phyloP scores from a whole-genome alignment of 2,329 filamentous ascomycete genomes.

The Fusarium xyrophilum region DNA sequence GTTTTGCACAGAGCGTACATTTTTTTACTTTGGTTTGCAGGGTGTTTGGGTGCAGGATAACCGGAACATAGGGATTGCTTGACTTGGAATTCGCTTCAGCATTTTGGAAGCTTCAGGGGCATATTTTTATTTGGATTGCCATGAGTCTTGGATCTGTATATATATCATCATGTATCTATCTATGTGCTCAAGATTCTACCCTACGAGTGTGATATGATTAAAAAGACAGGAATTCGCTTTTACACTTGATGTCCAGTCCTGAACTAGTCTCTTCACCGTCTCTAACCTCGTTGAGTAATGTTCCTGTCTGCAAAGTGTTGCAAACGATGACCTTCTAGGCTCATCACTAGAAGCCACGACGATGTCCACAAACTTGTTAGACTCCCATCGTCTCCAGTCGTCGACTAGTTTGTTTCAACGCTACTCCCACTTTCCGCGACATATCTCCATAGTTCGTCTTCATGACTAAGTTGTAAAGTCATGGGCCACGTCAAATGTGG shows the following conservation, averaged over 20 bases:
- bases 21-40: conserved; percentile 18
- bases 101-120: conserved; percentile 16
- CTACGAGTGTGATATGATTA: not conserved
- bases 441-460: not conserved
- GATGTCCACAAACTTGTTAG: not conserved
- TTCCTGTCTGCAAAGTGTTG: not conserved
- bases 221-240: not conserved
- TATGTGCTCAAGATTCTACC: conserved; percentile 15
- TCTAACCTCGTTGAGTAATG: not conserved
- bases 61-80: conserved; percentile 5
- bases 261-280: not conserved
- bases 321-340: not conserved
- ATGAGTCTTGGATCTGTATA: conserved; percentile 19
- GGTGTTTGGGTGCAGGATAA: conserved; percentile 31
- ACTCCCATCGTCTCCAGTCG: not conserved
- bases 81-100: conserved; percentile 1
- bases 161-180: conserved; percentile 15
- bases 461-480: not conserved
- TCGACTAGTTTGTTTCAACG: not conserved
- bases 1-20: not conserved
- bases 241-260: not conserved
- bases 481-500: not conserved
- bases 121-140: conserved; percentile 6
- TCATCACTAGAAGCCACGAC: not conserved
- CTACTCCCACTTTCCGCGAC: not conserved